phyloP scores from a whole-genome alignment of 2,329 filamentous ascomycete species.

The Talaromyces sp. region DNA sequence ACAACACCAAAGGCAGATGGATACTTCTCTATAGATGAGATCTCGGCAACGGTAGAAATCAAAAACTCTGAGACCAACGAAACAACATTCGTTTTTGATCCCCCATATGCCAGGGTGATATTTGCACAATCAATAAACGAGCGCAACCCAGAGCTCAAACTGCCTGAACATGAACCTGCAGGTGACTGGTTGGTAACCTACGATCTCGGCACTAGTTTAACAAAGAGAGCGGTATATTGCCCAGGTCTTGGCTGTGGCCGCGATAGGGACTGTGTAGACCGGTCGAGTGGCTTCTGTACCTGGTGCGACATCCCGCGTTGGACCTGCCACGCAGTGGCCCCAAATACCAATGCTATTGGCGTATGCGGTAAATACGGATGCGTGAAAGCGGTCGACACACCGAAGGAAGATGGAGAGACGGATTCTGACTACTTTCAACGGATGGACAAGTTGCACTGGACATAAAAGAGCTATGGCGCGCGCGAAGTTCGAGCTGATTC shows the following conservation, averaged over 20 bases:
- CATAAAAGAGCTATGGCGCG: background rate
- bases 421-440: background rate
- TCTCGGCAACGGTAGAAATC: slow-evolving; percentile 15
- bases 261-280: too few species aligned
- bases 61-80: slow-evolving; percentile 15
- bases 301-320: too few species aligned
- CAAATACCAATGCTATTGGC: background rate
- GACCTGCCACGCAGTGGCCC: too few species aligned
- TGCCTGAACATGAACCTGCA: slow-evolving; percentile 16
- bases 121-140: slow-evolving; percentile 19
- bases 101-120: slow-evolving; percentile 14
- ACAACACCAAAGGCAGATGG: background rate
- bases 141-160: slow-evolving; percentile 17
- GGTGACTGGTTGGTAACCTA: slow-evolving; percentile 6
- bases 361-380: background rate
- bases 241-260: too few species aligned
- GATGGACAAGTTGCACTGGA: background rate
- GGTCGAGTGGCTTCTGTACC: too few species aligned
- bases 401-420: background rate
- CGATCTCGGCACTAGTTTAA: background rate
- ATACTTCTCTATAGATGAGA: slow-evolving; percentile 19
- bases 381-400: slow-evolving; percentile 1
- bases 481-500: background rate
- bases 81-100: slow-evolving; percentile 19
- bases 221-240: background rate